These are phyloP conservation scores for Blastobotrys peoriensis DNA, from an alignment of 805 yeast genomes.

Conservation along the genomic window DNA sequence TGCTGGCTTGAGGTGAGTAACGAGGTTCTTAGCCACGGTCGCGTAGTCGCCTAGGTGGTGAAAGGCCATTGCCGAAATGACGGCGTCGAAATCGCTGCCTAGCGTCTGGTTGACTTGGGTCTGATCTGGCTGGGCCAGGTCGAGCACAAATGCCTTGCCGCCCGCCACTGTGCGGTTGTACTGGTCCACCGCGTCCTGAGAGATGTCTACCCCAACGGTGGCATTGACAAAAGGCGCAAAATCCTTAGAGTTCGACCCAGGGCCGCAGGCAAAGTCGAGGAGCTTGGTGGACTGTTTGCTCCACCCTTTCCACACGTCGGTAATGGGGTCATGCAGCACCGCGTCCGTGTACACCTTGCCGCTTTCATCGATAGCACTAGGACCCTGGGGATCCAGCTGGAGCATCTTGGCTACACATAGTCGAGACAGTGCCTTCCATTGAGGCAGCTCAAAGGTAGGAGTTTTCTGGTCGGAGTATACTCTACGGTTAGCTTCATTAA, in stretches of 20 bases:
- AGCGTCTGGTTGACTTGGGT: background rate
- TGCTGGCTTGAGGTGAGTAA: background rate
- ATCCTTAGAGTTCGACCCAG: slow-evolving; percentile 18
- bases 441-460: background rate
- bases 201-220: slow-evolving; percentile 23
- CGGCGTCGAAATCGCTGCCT: background rate
- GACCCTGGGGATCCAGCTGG: background rate
- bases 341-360: background rate
- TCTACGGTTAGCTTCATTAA: background rate
- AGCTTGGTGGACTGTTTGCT: slow-evolving; percentile 13
- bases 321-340: background rate
- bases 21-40: background rate
- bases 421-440: background rate
- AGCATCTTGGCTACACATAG: background rate
- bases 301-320: slow-evolving; percentile 6
- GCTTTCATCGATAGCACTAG: background rate
- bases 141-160: background rate
- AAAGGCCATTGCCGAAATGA: background rate
- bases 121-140: background rate
- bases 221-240: slow-evolving; percentile 16
- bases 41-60: background rate
- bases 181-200: slow-evolving; percentile 20
- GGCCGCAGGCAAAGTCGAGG: slow-evolving; percentile 26
- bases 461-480: background rate
- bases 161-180: slow-evolving; percentile 11